Percentiles rank a stretch among this genome's conserved stretches.
Conservation (phyloP, 2,329 filamentous ascomycete genomes). For the Truncatella angustata region DNA sequence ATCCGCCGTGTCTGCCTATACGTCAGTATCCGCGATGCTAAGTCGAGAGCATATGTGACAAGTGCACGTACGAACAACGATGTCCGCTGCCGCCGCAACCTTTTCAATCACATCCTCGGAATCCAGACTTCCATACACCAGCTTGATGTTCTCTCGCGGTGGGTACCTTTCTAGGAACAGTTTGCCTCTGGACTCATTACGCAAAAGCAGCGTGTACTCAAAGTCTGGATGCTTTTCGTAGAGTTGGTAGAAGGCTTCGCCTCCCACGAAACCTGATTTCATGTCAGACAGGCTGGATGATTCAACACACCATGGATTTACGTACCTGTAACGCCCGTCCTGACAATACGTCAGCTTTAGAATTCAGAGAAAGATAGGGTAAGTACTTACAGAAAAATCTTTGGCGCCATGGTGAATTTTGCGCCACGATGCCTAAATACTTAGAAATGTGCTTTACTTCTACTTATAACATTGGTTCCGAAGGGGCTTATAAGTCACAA, state of each 20-base stretch:
- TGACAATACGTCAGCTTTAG: slow-evolving; percentile 15
- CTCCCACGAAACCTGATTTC: slow-evolving; percentile 49
- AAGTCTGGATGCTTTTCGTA: slow-evolving; percentile 44
- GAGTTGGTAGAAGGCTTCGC: slow-evolving; percentile 45
- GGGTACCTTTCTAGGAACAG: slow-evolving; percentile 45
- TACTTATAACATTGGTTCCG: background rate
- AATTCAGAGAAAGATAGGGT: background rate
- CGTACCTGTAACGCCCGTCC: slow-evolving; percentile 43
- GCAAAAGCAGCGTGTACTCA: slow-evolving; percentile 43
- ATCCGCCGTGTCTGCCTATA: slow-evolving; percentile 42
- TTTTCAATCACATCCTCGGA: slow-evolving; percentile 45
- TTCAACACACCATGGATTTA: background rate
- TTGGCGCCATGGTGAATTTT: slow-evolving; percentile 33
- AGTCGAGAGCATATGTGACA: background rate
- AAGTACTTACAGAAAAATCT: slow-evolving; percentile 41
- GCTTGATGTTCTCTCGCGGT: slow-evolving; percentile 30
- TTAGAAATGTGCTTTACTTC: too few species aligned
- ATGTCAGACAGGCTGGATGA: background rate
- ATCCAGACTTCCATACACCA: slow-evolving; percentile 49
- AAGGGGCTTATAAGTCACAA: background rate
- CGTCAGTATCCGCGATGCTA: background rate
- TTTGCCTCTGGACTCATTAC: slow-evolving; percentile 43
- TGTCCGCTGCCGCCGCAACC: slow-evolving; percentile 48
- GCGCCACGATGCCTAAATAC: background rate
- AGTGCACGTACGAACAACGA: slow-evolving; percentile 44